Evolutionary conservation across 176 grass and related monocot species (phyloP), one percentile per base, ranked within the genome.

Genomic region (Cenchrus purpureus): DNA sequence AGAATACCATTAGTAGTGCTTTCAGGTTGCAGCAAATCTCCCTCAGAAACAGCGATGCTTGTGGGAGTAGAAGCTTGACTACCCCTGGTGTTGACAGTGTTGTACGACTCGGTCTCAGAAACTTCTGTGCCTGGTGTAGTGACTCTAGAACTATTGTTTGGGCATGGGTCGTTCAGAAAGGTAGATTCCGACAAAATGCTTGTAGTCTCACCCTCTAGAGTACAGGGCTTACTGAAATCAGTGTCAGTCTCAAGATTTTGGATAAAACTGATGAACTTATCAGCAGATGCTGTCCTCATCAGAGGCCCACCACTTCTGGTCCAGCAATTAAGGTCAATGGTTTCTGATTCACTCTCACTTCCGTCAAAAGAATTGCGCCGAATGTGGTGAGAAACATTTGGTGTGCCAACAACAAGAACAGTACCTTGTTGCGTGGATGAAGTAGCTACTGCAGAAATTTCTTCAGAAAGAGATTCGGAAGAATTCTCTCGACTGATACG

Each of bases 281-380:
- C 71, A 46, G 93, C 93, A 70, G 97, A 98, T 17, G 88, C 52
- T 67, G 93, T 98, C 83, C 93, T 93, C 97, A 98, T 96, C 12
- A 96, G 90, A 88, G 91, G 93, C 3, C 97, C 97, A 40, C 97
- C 97, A 84, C 67, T 94, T 87, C 97, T 87, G 22, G 97, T 96
- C 97, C 97, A 98, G 72, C 90, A 98, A 75, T 95, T 95, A 53
- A 98, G 66, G 79, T 95, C 88, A 16, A 89, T 86, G 79, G 84
- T 96, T 74, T 98, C 97, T 52, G 97, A 96, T 84, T 98, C 97
- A 0, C 93, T 96, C 78, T 96, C 91, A 72, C 90, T 98, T 74
- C 93, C 90, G 31, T 98, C 97, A 52, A 79, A 43, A 66, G 84
- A 85, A 68, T 11, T 91, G 16, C 15, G 45, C 58, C 16, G 78